Evolutionary conservation across 2,329 filamentous ascomycete species (phyloP), one percentile per base, ranked within the genome.

Genomic region (Cadophora sp.): DNA sequence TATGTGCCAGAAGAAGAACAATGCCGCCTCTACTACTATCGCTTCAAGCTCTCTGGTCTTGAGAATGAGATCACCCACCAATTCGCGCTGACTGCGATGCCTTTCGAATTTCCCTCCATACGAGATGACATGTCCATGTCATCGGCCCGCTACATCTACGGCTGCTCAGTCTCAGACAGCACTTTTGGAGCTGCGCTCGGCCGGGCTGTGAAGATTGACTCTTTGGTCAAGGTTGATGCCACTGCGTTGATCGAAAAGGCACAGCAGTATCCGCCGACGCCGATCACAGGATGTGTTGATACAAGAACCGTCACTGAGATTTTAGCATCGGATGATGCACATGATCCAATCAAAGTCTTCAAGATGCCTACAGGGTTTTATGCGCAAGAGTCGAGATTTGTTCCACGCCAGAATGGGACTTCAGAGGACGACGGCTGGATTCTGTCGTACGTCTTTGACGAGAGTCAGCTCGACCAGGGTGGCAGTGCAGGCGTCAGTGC

Each of bases 371-470:
- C 78, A 0, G 85, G 85, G 0, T 88, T 86, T 81, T 92, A 83
- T 69, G 88, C 88, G 0, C 90, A 92, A 74, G 90, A 92, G 77
- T 85, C 89, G 1, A 84, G 87, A 0, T 92, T 92, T 69, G 84
- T 92, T 4, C 80, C 88, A 3, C 79, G 84, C 0, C 55, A 71
- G 1, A 72, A 78, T 12, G 77, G 80, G 0, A 67, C 55, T 0
- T 76, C 72, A 0, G 91, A 92, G 75, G 89, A 92, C 72, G 88
- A 90, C 70, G 90, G 91, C 0, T 92, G 85, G 79, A 79, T 92
- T 0, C 79, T 92, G 4, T 89, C 87, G 56, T 92, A 91, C 71
- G 89, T 90, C 0, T 92, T 92, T 69, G 88, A 92, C 70, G 90
- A 92, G 73, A 81, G 82, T 1, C 89, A 92, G 74, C 79, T 92